These are phyloP conservation scores for Saccharomycopsis oosterbeekiorum DNA, from an alignment of 805 yeast genomes.

Conservation along the genomic window DNA sequence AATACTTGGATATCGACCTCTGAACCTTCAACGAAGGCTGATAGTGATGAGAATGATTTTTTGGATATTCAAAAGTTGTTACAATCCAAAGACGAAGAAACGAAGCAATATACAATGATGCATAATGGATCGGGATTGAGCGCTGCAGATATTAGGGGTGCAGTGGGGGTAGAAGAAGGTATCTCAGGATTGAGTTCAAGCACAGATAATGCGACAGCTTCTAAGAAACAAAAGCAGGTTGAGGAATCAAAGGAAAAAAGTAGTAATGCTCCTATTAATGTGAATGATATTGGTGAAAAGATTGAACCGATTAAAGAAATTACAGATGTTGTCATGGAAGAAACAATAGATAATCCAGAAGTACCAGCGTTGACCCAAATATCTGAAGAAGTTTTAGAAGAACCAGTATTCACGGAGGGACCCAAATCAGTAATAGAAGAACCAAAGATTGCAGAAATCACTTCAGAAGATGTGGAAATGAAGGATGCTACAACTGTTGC, in stretches of 20 bases:
- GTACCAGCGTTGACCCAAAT: neutral
- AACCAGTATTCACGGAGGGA: neutral
- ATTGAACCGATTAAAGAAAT: neutral
- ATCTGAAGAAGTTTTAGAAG: neutral
- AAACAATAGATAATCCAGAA: neutral
- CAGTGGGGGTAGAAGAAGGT: constrained; percentile 29
- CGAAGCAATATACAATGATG: constrained; percentile 10
- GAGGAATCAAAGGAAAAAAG: neutral
- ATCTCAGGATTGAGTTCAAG: constrained; percentile 17
- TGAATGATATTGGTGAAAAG: neutral
- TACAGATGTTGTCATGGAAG: neutral
- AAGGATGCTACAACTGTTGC: neutral
- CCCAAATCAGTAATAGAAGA: neutral
- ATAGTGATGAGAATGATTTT: constrained; percentile 26
- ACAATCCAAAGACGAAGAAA: constrained; percentile 20
- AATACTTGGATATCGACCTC: constrained; percentile 26
- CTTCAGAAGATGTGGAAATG: neutral
- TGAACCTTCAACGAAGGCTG: constrained; percentile 10
- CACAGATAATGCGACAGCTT: constrained; percentile 5
- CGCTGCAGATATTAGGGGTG: constrained; percentile 34
- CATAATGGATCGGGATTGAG: constrained; percentile 23
- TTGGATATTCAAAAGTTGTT: constrained; percentile 27
- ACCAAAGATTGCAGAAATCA: neutral
- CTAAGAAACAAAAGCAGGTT: neutral
- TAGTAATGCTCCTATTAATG: neutral